These are phyloP conservation scores for Acanthamoeba triangularis DNA, from an alignment of 208 protist species.

Conservation along the genomic window DNA sequence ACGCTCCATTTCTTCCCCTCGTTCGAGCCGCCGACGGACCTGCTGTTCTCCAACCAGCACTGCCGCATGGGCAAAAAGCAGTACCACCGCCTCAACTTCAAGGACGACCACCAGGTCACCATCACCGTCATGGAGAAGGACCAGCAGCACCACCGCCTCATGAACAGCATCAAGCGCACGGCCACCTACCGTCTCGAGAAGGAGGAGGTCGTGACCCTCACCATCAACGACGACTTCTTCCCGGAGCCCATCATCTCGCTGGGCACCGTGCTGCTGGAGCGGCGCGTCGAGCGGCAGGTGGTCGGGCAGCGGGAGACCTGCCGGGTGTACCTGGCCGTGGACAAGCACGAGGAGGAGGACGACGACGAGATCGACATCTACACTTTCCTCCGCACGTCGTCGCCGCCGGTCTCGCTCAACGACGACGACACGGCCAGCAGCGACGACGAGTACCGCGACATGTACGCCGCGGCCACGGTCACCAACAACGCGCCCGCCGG, in stretches of 20 bases:
- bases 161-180: conserved; percentile 29
- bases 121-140: conserved; percentile 67
- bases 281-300: conserved; percentile 24
- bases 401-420: conserved; percentile 13
- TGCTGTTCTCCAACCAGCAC: conserved; percentile 45
- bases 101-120: conserved; percentile 22
- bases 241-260: conserved; percentile 6
- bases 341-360: conserved; percentile 49
- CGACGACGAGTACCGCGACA: conserved; percentile 48
- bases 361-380: conserved; percentile 68
- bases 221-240: conserved; percentile 61
- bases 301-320: conserved; percentile 45
- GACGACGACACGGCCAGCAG: conserved; percentile 46
- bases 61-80: conserved; percentile 8
- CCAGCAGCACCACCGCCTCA: conserved; percentile 22
- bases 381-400: conserved; percentile 19
- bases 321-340: conserved; percentile 34
- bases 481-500: not conserved
- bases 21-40: conserved; percentile 11
- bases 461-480: not conserved
- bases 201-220: conserved; percentile 37
- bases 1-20: conserved; percentile 46
- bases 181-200: conserved; percentile 37
- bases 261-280: conserved; percentile 21
- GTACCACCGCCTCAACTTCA: conserved; percentile 69